Percentiles rank a stretch among this genome's conserved stretches.
Evolutionary conservation across 306 rosid species (phyloP).

Genomic region (Castanea sativa): DNA sequence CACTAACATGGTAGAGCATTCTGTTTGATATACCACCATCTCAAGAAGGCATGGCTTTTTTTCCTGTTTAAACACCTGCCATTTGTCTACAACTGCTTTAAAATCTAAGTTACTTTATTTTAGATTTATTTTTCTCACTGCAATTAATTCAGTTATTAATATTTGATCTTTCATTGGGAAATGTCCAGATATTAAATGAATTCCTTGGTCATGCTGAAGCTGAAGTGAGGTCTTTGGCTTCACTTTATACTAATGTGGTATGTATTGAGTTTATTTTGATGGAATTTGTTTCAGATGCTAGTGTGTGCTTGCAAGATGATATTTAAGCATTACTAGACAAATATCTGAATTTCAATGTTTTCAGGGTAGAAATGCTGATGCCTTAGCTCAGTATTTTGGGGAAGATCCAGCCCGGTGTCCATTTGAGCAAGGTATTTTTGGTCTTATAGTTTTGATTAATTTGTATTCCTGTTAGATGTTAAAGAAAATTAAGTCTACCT

Average conservation of each 20-base stretch:
- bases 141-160: neutral
- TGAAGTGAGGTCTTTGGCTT: slow-evolving; percentile 81
- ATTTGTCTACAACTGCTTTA: neutral
- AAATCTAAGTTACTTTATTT: slow-evolving; percentile 2
- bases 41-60: neutral
- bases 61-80: neutral
- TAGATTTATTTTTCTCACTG: slow-evolving; percentile 4
- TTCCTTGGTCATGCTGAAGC: slow-evolving; percentile 68
- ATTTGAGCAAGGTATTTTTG: slow-evolving; percentile 71
- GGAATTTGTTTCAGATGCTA: slow-evolving; percentile 10
- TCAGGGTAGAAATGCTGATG: slow-evolving; percentile 93
- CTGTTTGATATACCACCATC: neutral
- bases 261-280: slow-evolving; percentile 28
- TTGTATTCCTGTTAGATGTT: neutral
- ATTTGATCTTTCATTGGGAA: slow-evolving; percentile 4
- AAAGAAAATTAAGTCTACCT: neutral
- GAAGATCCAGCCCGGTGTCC: slow-evolving; percentile 79
- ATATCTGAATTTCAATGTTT: slow-evolving; percentile 27
- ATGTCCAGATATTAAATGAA: slow-evolving; percentile 62
- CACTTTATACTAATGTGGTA: slow-evolving; percentile 79
- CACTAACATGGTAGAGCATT: neutral
- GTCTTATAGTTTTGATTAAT: neutral
- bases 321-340: slow-evolving; percentile 7
- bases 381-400: slow-evolving; percentile 74
- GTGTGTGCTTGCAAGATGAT: slow-evolving; percentile 15